These are phyloP conservation scores for Eimeria zaria DNA, from an alignment of 169 alveolate species.

Conservation along the genomic window DNA sequence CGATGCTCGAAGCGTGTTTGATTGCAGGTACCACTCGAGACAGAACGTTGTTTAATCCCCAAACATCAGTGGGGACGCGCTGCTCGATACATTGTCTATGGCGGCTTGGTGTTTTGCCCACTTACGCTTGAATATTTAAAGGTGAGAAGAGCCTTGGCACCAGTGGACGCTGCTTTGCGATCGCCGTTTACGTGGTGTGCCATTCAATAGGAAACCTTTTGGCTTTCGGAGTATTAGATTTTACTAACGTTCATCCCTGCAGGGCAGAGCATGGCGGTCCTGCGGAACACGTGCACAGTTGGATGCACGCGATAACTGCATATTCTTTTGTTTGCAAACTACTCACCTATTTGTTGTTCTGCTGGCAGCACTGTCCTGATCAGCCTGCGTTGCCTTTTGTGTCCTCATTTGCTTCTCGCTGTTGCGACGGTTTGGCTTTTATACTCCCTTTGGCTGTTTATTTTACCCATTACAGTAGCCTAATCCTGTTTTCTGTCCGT, in stretches of 20 bases:
- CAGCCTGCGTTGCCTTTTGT: neutral
- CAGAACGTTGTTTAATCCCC: conserved; percentile 89
- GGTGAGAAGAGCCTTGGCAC: neutral
- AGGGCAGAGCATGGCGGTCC: neutral
- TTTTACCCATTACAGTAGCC: neutral
- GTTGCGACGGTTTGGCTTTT: neutral
- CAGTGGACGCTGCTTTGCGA: neutral
- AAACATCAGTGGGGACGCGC: conserved; percentile 93
- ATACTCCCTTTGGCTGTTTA: neutral
- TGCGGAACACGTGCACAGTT: neutral
- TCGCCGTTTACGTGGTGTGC: too few relatives aligned
- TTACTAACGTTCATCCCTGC: too few relatives aligned
- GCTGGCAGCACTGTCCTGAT: neutral
- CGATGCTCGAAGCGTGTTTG: neutral
- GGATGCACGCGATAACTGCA: neutral
- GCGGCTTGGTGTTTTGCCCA: conserved; percentile 92
- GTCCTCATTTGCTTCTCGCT: neutral
- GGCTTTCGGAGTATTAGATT: too few relatives aligned
- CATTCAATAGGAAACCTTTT: too few relatives aligned
- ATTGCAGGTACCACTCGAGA: conserved; percentile 85
- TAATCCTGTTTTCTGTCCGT: neutral
- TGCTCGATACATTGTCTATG: conserved; percentile 91
- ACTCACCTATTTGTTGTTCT: neutral
- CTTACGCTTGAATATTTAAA: conserved; percentile 84
- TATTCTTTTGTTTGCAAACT: neutral